Evolutionary conservation across 1,139 yeast genomes (phyloP).

Genomic region (Scheffersomyces stambukii): DNA sequence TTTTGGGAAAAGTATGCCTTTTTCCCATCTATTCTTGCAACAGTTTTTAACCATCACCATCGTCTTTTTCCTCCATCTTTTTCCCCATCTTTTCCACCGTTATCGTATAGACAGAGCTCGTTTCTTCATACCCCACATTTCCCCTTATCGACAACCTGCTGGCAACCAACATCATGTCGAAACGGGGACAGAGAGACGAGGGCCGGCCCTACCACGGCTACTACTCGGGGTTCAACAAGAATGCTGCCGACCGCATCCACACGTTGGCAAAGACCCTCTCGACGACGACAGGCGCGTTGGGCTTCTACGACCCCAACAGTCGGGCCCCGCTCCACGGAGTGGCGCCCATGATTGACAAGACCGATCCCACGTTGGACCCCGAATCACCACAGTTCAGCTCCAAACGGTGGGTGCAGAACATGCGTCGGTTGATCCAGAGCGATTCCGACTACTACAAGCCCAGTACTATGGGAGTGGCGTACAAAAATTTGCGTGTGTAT

Average conservation of each 20-base stretch:
- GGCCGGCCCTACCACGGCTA: conserved; percentile 12
- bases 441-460: conserved; percentile 67
- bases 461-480: conserved; percentile 64
- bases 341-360: conserved; percentile 10
- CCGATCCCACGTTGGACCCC: conserved; percentile 11
- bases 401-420: conserved; percentile 63
- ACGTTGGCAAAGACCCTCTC: conserved; percentile 9
- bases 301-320: conserved; percentile 5
- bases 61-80: too few species aligned
- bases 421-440: conserved; percentile 49
- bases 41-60: too few species aligned
- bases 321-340: conserved; percentile 6
- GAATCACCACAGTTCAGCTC: conserved; percentile 9
- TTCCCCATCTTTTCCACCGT: too few species aligned
- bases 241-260: conserved; percentile 10
- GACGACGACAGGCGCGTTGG: conserved; percentile 5
- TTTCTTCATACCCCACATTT: too few species aligned
- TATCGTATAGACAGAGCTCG: too few species aligned
- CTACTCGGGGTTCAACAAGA: conserved; percentile 9
- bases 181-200: conserved; percentile 8
- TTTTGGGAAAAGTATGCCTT: too few species aligned
- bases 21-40: too few species aligned
- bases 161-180: too few species aligned
- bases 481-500: conserved; percentile 61
- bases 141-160: too few species aligned